Conservation (phyloP, 2,329 filamentous ascomycete genomes). For the Thelonectria discophora region DNA sequence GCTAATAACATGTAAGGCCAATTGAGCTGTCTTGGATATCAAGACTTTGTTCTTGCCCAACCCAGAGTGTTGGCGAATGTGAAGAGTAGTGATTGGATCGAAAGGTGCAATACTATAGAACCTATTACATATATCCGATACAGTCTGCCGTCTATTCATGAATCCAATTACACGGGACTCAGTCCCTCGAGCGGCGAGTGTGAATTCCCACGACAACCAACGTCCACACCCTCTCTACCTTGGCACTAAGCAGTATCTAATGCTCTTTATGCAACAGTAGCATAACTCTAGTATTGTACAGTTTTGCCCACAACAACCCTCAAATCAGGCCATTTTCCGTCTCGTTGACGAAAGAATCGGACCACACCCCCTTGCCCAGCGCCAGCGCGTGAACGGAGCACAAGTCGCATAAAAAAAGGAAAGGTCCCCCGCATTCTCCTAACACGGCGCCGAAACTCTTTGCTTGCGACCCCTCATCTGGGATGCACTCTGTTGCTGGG, state of each 20-base stretch:
- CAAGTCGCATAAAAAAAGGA: background rate
- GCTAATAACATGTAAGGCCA: slow-evolving; percentile 11
- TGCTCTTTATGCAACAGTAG: background rate
- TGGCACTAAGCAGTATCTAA: no score
- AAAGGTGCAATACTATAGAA: background rate
- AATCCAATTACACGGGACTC: background rate
- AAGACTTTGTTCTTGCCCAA: background rate
- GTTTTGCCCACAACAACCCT: background rate
- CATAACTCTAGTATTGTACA: slow-evolving; percentile 9
- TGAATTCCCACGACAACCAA: no score
- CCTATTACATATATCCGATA: background rate
- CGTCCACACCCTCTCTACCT: no score
- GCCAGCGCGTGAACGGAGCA: slow-evolving; percentile 1
- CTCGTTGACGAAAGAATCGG: slow-evolving; percentile 12
- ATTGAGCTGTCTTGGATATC: background rate
- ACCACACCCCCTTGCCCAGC: slow-evolving; percentile 3
- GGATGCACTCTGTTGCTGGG: no score
- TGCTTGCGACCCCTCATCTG: background rate
- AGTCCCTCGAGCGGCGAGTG: no score
- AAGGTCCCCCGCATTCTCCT: slow-evolving; percentile 5
- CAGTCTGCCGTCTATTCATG: background rate
- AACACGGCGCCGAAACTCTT: slow-evolving; percentile 15
- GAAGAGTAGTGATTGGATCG: background rate
- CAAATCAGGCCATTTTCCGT: background rate
- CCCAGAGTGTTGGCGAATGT: background rate